Evolutionary conservation across 306 rosid genomes (phyloP).

Genomic region (Corylus americana): DNA sequence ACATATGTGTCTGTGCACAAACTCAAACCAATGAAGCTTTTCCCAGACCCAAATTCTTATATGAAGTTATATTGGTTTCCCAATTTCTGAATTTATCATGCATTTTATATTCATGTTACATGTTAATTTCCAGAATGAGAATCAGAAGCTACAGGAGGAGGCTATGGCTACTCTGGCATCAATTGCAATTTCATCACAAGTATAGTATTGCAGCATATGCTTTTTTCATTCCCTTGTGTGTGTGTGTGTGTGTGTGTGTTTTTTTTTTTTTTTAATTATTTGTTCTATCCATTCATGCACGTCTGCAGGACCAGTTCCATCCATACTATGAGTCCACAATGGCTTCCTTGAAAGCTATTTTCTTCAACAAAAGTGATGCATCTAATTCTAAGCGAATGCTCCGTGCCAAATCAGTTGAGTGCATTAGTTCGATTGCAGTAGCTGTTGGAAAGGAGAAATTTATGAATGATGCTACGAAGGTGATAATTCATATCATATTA

Average conservation of each 20-base stretch:
- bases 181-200: conserved; percentile 19
- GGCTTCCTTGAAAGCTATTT: conserved; percentile 14
- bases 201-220: neutral
- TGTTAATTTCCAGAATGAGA: conserved; percentile 27
- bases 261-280: neutral
- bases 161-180: conserved; percentile 21
- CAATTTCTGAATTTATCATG: no score
- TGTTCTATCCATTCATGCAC: no score
- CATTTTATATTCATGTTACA: conserved; percentile 1
- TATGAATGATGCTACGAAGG: conserved; percentile 15
- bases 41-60: no score
- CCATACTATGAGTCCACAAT: conserved; percentile 5
- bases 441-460: neutral
- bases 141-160: conserved; percentile 6
- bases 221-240: neutral
- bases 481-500: conserved; percentile 3
- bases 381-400: neutral
- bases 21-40: no score
- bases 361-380: neutral
- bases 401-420: conserved; percentile 20
- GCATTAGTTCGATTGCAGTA: conserved; percentile 15
- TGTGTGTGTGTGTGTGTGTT: neutral
- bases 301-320: conserved; percentile 19
- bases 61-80: no score
- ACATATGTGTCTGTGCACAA: no score